These are phyloP conservation scores for Pezicula rhizophila DNA, from an alignment of 2,329 filamentous ascomycete species.

Conservation along the genomic window DNA sequence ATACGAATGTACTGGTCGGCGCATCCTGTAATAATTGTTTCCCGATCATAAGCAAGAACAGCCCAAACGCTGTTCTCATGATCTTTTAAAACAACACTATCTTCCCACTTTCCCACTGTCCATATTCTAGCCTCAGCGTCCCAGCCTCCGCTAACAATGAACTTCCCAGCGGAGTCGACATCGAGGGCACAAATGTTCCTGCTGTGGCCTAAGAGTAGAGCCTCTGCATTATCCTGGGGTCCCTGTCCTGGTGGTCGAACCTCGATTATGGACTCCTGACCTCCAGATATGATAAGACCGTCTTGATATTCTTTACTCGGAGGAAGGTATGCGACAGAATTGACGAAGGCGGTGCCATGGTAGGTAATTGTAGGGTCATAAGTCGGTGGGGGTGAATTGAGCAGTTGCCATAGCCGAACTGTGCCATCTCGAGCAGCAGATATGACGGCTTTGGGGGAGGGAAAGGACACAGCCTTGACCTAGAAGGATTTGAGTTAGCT, in stretches of 20 bases:
- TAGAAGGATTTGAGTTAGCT: slow-evolving; percentile 32
- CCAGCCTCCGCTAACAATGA: slow-evolving; percentile 89
- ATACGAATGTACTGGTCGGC: slow-evolving; percentile 87
- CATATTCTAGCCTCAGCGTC: slow-evolving; percentile 84
- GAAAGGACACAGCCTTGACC: slow-evolving; percentile 84
- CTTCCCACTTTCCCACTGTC: slow-evolving; percentile 81
- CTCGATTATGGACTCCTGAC: slow-evolving; percentile 89
- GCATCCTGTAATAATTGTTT: slow-evolving; percentile 82
- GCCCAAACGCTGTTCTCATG: slow-evolving; percentile 85
- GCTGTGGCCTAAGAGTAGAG: slow-evolving; percentile 77
- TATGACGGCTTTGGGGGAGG: slow-evolving; percentile 63
- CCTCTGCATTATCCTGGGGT: slow-evolving; percentile 72
- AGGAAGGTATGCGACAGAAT: slow-evolving; percentile 71
- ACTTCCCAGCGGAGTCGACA: slow-evolving; percentile 63
- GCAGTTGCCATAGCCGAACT: slow-evolving; percentile 77
- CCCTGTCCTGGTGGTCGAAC: slow-evolving; percentile 66
- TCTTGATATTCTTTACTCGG: slow-evolving; percentile 61
- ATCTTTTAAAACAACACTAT: slow-evolving; percentile 62
- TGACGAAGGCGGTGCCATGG: slow-evolving; percentile 81
- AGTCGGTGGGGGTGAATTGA: slow-evolving; percentile 55
- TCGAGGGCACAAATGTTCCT: slow-evolving; percentile 87
- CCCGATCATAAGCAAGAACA: slow-evolving; percentile 76
- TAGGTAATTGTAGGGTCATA: slow-evolving; percentile 76
- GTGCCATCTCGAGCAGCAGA: slow-evolving; percentile 90
- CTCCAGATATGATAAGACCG: slow-evolving; percentile 80